Evolutionary conservation across 345 rosid genomes (phyloP), one percentile per base, ranked within the genome.

Genomic region (Citrus cavaleriei): DNA sequence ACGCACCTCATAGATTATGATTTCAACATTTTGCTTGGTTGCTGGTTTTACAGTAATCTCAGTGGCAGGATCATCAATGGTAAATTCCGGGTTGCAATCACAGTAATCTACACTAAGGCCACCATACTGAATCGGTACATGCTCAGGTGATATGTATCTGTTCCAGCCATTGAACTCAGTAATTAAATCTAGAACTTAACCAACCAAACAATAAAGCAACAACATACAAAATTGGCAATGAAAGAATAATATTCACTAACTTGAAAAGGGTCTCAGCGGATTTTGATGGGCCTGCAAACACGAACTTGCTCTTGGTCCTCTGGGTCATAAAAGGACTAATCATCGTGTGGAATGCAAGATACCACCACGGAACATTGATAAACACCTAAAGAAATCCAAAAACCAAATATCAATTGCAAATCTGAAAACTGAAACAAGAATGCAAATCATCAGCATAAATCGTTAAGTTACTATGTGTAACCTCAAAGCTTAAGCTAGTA

Each of bases 301-400:
- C 95, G 84, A 93, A 92, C 88, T 95, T 95, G 90, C 95, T 93
- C 81, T 91, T 93, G 32, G 99, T 93, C 88, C 98, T 93, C 51
- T 93, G 97, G 1, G 99, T 93, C 80, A 94, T 80, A 81, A 95
- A 93, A 7, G 98, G 94, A 79, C 90, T 91, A 46, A 95, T 87
- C 91, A 93, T 87, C 24, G 82, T 87, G 81, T 93, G 85, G 81
- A 89, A 93, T 5, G 97, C 97, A 72, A 93, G 83, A 83, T 95
- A 92, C 99, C 99, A 95, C 99, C 99, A 95, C 13, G 98, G 98
- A 21, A 95, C 99, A 82, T 95, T 95, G 84, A 95, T 89, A 78
- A 93, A 92, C 78, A 95, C 86, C 99, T 95, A 68, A 30, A 79
- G 38, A 57, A 76, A 63, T 38, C 34, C 59, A 73, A 78, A 46